A percentile compares a stretch with the other conserved stretches of the same genome.
Conservation (phyloP, 2,329 filamentous ascomycete genomes). For the Colletotrichum spaethianum region DNA sequence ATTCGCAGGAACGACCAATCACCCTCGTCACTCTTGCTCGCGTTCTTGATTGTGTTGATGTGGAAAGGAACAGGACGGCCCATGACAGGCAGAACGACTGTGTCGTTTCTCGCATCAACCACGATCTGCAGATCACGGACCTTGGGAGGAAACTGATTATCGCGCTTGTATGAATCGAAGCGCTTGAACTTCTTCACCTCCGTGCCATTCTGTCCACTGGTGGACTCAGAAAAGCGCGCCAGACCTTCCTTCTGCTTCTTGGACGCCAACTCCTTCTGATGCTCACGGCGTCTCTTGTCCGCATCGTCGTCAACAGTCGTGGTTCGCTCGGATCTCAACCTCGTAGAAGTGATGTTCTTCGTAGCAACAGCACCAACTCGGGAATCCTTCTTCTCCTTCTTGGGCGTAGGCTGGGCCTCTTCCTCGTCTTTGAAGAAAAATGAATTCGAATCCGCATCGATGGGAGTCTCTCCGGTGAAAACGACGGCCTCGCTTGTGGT, state of each 20-base stretch:
- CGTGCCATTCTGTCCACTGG: slow-evolving; percentile 87
- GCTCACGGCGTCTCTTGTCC: slow-evolving; percentile 87
- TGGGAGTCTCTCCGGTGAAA: slow-evolving; percentile 93
- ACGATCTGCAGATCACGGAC: slow-evolving; percentile 90
- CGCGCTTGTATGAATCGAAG: slow-evolving; percentile 98
- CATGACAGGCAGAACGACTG: slow-evolving; percentile 96
- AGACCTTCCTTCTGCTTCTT: slow-evolving; percentile 95
- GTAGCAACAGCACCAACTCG: slow-evolving; percentile 89
- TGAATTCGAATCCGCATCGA: slow-evolving; percentile 92
- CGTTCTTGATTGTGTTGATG: slow-evolving; percentile 98
- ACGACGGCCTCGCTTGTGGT: slow-evolving; percentile 83
- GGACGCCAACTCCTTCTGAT: slow-evolving; percentile 88
- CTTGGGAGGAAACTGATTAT: slow-evolving; percentile 89
- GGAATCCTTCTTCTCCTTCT: slow-evolving; percentile 89
- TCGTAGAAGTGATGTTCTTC: slow-evolving; percentile 95
- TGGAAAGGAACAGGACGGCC: slow-evolving; percentile 97
- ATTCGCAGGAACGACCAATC: slow-evolving; percentile 95
- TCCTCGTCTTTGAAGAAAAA: slow-evolving; percentile 99
- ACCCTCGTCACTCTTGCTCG: slow-evolving; percentile 96
- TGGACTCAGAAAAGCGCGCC: slow-evolving; percentile 87
- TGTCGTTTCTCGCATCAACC: slow-evolving; percentile 91
- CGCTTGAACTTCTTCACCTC: slow-evolving; percentile 99
- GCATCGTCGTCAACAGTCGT: slow-evolving; percentile 91
- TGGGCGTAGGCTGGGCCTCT: slow-evolving; percentile 86
- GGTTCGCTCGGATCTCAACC: slow-evolving; percentile 91